Conservation (phyloP, 306 rosid genomes). For the Medicago lupulina region DNA sequence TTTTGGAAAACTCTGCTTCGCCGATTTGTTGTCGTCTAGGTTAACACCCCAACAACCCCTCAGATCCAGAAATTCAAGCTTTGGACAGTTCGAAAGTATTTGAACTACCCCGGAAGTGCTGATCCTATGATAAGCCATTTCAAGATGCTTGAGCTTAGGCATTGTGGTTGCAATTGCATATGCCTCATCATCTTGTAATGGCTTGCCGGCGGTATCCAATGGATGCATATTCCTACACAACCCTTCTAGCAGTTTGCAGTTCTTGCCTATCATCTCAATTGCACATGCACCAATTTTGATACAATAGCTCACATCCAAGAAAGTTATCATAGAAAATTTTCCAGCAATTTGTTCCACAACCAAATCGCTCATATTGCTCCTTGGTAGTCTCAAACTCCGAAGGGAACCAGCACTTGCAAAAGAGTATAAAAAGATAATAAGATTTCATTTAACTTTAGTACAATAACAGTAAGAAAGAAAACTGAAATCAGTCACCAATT, state of each 20-base stretch:
- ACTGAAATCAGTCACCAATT: neutral
- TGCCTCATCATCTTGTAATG: constrained; percentile 81
- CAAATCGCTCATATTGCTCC: constrained; percentile 69
- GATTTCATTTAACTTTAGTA: too few species aligned
- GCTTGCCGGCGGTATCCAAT: constrained; percentile 78
- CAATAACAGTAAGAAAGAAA: too few species aligned
- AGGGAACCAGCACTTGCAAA: constrained; percentile 89
- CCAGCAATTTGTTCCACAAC: constrained; percentile 75
- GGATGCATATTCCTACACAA: constrained; percentile 97
- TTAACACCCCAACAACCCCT: constrained; percentile 96
- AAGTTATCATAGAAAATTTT: constrained; percentile 69
- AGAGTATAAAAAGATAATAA: constrained; percentile 29
- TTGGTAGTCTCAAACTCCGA: constrained; percentile 72
- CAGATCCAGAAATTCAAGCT: constrained; percentile 81
- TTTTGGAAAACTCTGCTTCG: constrained; percentile 69
- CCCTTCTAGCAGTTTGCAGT: constrained; percentile 75
- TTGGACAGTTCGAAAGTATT: constrained; percentile 69
- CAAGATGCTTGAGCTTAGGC: constrained; percentile 94
- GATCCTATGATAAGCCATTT: constrained; percentile 84
- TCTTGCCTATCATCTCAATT: constrained; percentile 83
- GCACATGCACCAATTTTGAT: constrained; percentile 64
- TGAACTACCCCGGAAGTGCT: constrained; percentile 67
- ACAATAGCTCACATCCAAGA: constrained; percentile 98
- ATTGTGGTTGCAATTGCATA: constrained; percentile 85
- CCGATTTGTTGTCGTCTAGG: constrained; percentile 58